phyloP scores from a whole-genome alignment of 768 basidiomycete genomes.

The Inosperma sp. region DNA sequence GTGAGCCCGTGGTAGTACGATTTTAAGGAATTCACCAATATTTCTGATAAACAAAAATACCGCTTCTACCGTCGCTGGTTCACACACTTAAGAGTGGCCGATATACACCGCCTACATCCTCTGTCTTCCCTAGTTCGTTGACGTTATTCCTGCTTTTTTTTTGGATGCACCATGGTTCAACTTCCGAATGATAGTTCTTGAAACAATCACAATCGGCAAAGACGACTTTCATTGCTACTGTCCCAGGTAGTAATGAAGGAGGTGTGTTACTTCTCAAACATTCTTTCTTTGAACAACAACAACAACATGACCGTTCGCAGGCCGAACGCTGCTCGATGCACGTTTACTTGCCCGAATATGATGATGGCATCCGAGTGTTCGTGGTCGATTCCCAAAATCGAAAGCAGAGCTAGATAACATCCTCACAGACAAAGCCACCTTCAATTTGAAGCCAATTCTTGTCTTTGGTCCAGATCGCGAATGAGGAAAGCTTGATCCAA shows the following conservation, averaged over 20 bases:
- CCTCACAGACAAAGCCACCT: constrained; percentile 1
- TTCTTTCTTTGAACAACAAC: background rate
- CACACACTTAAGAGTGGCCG: constrained; percentile 4
- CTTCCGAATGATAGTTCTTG: background rate
- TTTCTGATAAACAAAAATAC: background rate
- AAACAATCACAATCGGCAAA: constrained; percentile 4
- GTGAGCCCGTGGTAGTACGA: background rate
- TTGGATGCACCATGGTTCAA: no score
- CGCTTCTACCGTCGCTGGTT: constrained; percentile 2
- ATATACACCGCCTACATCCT: background rate
- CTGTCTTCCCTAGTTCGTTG: background rate
- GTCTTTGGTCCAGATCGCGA: constrained; percentile 2
- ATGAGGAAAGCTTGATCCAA: constrained; percentile 1
- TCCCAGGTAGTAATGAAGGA: background rate
- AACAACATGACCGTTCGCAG: background rate
- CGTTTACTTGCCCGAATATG: background rate
- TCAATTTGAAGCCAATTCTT: constrained; percentile 1
- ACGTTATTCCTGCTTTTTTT: background rate
- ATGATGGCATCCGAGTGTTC: constrained; percentile 2
- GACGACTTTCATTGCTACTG: background rate
- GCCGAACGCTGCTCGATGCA: background rate
- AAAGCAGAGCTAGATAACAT: background rate
- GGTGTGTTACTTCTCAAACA: background rate
- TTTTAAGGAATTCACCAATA: background rate
- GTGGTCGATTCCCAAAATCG: background rate